Percentiles rank a stretch among this genome's conserved stretches.
Evolutionary conservation across 306 rosid species (phyloP).

Genomic region (Vachellia collinsii): DNA sequence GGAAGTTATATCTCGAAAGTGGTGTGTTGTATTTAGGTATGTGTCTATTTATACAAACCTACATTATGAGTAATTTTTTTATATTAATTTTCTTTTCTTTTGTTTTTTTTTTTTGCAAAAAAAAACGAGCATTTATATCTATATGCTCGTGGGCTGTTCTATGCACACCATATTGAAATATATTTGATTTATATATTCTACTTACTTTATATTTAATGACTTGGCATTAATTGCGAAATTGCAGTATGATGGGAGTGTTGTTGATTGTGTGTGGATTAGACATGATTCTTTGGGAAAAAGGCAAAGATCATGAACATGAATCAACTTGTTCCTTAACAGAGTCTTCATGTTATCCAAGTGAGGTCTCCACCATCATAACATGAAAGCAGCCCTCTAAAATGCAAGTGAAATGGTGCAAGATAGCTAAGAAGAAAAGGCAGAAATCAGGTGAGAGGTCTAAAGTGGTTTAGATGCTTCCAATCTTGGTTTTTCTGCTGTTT

Average conservation of each 20-base stretch:
- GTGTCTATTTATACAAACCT: no score
- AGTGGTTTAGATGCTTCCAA: no score
- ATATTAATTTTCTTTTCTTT: no score
- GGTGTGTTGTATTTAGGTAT: no score
- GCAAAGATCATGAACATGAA: slow-evolving; percentile 30
- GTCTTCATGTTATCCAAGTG: not conserved
- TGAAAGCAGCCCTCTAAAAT: not conserved
- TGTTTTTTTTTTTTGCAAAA: no score
- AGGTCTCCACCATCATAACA: not conserved
- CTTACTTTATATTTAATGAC: not conserved
- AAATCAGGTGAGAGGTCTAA: no score
- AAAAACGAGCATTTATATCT: no score
- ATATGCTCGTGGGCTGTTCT: not conserved
- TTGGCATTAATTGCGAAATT: not conserved
- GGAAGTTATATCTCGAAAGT: no score
- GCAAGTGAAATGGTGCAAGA: not conserved
- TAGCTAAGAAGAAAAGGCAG: not conserved
- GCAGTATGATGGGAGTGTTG: slow-evolving; percentile 25
- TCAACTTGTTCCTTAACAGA: slow-evolving; percentile 1
- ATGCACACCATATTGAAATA: not conserved
- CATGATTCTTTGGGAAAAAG: slow-evolving; percentile 41
- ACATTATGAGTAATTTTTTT: no score
- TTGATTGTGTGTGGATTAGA: slow-evolving; percentile 40
- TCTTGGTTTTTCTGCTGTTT: no score
- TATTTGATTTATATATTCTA: not conserved